A percentile compares a stretch with the other conserved stretches of the same genome.
These are phyloP conservation scores for Phytophthora constricta DNA, from an alignment of 352 stramenopile species.

Conservation along the genomic window DNA sequence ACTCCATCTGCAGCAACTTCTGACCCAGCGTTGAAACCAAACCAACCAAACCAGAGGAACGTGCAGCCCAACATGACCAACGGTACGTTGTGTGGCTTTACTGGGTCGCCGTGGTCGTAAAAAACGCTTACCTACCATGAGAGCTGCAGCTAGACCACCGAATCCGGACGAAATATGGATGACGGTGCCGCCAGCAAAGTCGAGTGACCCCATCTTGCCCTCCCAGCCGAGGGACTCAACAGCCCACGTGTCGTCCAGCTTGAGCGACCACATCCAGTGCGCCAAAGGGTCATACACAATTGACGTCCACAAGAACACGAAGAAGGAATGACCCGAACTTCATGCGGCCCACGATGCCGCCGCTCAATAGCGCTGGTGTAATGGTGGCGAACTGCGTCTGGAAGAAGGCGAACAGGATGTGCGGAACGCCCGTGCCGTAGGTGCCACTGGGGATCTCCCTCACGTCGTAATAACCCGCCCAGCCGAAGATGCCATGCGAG, in stretches of 20 bases:
- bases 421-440: slow-evolving; percentile 68
- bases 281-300: slow-evolving; percentile 84
- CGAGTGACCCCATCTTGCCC: slow-evolving; percentile 64
- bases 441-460: slow-evolving; percentile 42
- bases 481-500: too few species aligned
- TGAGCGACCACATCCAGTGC: slow-evolving; percentile 79
- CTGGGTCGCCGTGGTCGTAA: slow-evolving; percentile 71
- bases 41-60: slow-evolving; percentile 85
- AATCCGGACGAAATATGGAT: slow-evolving; percentile 83
- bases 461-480: slow-evolving; percentile 65
- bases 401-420: too few species aligned
- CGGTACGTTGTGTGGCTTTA: slow-evolving; percentile 84
- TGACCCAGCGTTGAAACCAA: slow-evolving; percentile 83
- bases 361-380: too few species aligned
- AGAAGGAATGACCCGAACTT: slow-evolving; percentile 75
- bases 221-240: slow-evolving; percentile 54
- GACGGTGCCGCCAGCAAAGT: slow-evolving; percentile 85
- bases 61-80: slow-evolving; percentile 77
- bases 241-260: slow-evolving; percentile 57
- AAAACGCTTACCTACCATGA: slow-evolving; percentile 73
- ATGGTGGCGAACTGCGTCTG: too few species aligned
- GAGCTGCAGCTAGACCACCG: slow-evolving; percentile 62
- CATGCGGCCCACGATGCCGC: too few species aligned
- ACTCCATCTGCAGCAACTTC: slow-evolving; percentile 59
- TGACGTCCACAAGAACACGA: slow-evolving; percentile 75